Evolutionary conservation across 345 rosid species (phyloP).

Genomic region (Excoecaria agallocha): DNA sequence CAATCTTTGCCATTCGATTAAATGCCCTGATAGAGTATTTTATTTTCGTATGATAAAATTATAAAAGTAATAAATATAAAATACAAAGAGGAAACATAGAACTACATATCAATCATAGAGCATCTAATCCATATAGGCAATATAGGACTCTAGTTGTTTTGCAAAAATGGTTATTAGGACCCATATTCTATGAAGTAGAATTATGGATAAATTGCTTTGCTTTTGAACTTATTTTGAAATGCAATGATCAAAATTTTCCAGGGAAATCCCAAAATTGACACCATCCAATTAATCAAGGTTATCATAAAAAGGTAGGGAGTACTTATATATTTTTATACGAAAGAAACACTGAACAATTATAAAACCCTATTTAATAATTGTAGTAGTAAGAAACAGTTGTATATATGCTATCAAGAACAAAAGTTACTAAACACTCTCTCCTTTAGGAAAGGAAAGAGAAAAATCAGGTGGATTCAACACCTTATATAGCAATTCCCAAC

Average conservation of each 20-base stretch:
- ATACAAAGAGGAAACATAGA: too few species aligned
- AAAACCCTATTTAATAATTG: neutral
- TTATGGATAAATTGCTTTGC: neutral
- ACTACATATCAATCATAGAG: too few species aligned
- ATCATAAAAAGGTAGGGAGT: neutral
- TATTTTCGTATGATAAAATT: too few species aligned
- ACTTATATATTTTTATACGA: neutral
- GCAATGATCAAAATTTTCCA: neutral
- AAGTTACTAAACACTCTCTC: neutral
- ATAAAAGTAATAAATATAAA: too few species aligned
- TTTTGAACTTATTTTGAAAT: neutral
- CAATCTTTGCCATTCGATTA: too few species aligned
- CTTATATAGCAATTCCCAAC: neutral
- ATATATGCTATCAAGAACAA: neutral
- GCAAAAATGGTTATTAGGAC: too few species aligned
- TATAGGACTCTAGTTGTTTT: too few species aligned
- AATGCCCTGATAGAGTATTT: too few species aligned
- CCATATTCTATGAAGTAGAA: too few species aligned
- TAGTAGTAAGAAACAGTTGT: neutral
- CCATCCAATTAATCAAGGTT: neutral
- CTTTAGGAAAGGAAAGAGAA: neutral
- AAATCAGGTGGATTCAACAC: neutral
- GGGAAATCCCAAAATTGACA: neutral
- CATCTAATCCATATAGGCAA: too few species aligned
- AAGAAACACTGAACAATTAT: neutral